Percentiles rank a stretch among this genome's conserved stretches.
Evolutionary conservation across 1,284 basidiomycete genomes (phyloP).

Genomic region (Cerrena zonata): DNA sequence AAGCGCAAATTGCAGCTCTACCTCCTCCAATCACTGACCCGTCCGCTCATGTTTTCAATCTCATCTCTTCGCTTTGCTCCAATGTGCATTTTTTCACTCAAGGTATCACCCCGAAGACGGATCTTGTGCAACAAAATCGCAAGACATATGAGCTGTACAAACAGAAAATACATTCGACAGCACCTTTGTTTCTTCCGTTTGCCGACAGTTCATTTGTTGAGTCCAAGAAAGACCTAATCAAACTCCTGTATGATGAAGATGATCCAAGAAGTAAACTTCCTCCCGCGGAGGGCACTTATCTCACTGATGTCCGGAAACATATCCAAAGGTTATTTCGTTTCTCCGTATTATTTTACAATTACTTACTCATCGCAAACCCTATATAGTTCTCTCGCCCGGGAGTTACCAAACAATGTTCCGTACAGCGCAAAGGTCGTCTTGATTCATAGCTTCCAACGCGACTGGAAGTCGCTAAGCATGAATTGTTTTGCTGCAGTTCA

Average conservation of each 20-base stretch:
- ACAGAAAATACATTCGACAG: conserved; percentile 30
- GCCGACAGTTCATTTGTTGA: conserved; percentile 5
- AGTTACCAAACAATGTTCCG: conserved; percentile 47
- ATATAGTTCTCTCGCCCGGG: conserved; percentile 44
- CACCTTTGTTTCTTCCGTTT: conserved; percentile 32
- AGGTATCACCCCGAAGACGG: conserved; percentile 29
- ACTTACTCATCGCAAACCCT: no score
- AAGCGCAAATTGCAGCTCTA: conserved; percentile 32
- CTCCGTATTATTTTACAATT: background rate
- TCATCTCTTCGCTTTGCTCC: conserved; percentile 41
- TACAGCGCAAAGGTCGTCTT: conserved; percentile 45
- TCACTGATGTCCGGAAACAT: conserved; percentile 14
- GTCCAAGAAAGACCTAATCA: no score
- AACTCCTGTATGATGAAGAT: conserved; percentile 8
- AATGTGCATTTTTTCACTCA: conserved; percentile 32
- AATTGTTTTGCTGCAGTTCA: conserved; percentile 36
- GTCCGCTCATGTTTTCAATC: conserved; percentile 37
- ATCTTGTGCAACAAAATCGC: conserved; percentile 32
- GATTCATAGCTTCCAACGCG: conserved; percentile 33
- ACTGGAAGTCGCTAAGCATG: conserved; percentile 36
- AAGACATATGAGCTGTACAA: conserved; percentile 32
- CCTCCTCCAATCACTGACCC: conserved; percentile 40
- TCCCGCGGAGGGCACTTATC: no score
- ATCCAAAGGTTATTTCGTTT: conserved; percentile 12
- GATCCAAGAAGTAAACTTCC: no score